Conservation (phyloP, 306 rosid species). For the Urtica urens region DNA sequence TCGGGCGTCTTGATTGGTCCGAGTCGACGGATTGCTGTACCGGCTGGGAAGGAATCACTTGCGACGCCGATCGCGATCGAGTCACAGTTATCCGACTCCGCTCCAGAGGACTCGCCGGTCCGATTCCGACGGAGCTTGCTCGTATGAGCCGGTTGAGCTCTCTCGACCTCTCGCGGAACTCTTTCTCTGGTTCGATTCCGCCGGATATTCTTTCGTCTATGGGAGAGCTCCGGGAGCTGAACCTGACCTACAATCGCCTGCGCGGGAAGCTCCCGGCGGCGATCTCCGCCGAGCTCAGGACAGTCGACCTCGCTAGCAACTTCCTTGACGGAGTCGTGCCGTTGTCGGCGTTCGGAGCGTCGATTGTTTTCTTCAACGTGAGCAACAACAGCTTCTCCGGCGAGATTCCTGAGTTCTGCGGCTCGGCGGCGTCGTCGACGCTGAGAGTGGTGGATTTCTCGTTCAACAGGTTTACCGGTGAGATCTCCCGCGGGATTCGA, state of each 20-base stretch:
- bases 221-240: conserved; percentile 33
- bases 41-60: conserved; percentile 60
- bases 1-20: conserved; percentile 72
- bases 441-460: conserved; percentile 56
- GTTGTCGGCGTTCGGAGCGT: conserved; percentile 26
- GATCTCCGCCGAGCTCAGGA: conserved; percentile 11
- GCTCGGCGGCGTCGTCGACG: conserved; percentile 29
- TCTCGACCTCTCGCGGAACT: conserved; percentile 58
- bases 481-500: conserved; percentile 45
- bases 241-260: conserved; percentile 45
- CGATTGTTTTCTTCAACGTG: conserved; percentile 53
- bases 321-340: conserved; percentile 45
- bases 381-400: conserved; percentile 73
- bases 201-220: conserved; percentile 26
- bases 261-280: conserved; percentile 27
- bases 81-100: conserved; percentile 45
- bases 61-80: conserved; percentile 23
- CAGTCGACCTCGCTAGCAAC: conserved; percentile 66
- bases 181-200: conserved; percentile 39
- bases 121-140: conserved; percentile 24
- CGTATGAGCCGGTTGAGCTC: conserved; percentile 36
- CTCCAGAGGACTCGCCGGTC: conserved; percentile 41
- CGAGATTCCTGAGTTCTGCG: conserved; percentile 33
- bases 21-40: conserved; percentile 57
- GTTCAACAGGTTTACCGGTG: conserved; percentile 35